Percentiles rank a stretch among this genome's conserved stretches.
Conservation (phyloP, 495 filamentous ascomycete genomes). For the Aspergillus leporis region DNA sequence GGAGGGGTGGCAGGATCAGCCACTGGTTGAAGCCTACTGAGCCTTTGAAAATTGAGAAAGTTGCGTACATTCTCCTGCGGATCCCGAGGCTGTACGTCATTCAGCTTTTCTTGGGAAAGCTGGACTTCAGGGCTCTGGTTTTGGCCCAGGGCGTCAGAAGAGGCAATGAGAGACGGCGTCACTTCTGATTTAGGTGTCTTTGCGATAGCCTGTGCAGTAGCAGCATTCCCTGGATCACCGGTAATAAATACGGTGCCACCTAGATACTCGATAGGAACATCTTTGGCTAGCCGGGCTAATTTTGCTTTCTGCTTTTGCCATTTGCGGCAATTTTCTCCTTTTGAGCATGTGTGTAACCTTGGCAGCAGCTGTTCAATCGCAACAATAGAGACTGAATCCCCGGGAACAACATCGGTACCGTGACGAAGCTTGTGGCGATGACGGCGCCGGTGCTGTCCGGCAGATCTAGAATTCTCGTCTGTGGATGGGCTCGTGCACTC, state of each 20-base stretch:
- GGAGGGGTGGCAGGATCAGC: no score
- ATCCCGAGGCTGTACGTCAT: conserved; percentile 66
- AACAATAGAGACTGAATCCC: conserved; percentile 87
- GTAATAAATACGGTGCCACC: conserved; percentile 36
- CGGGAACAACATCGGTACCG: conserved; percentile 67
- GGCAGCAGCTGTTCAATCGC: conserved; percentile 87
- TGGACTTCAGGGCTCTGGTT: conserved; percentile 49
- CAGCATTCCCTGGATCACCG: conserved; percentile 71
- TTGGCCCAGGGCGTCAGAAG: conserved; percentile 79
- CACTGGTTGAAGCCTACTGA: no score
- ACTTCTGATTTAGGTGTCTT: conserved; percentile 37
- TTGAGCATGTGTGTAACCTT: conserved; percentile 81
- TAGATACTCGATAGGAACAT: conserved; percentile 19
- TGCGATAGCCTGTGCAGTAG: conserved; percentile 50
- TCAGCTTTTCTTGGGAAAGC: conserved; percentile 72
- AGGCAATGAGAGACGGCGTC: conserved; percentile 78
- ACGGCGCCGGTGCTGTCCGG: no score
- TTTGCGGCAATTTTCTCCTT: conserved; percentile 87
- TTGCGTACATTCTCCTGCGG: conserved; percentile 71
- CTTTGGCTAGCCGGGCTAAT: conserved; percentile 22
- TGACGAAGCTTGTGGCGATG: no score
- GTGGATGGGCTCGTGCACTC: no score
- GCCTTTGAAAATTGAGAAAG: conserved; percentile 60
- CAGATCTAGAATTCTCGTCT: no score
- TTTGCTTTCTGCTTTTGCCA: conserved; percentile 89